Conservation (phyloP, 441 rosid species). For the Raphanus hybrid region DNA sequence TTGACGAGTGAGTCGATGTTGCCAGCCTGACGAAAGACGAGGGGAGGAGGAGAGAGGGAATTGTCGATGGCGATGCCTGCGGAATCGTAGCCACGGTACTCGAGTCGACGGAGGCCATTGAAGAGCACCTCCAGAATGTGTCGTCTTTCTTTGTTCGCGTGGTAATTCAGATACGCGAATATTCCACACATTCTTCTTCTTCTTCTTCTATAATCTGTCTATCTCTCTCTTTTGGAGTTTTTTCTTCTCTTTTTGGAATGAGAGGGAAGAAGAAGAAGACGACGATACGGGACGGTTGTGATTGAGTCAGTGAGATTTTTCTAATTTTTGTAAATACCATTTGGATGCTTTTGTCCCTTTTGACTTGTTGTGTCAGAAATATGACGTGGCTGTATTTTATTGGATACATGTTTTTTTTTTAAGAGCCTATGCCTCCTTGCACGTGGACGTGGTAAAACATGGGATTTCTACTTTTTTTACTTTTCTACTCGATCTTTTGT, state of each 20-base stretch:
- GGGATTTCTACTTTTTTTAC: too few relatives aligned
- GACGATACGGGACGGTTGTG: background rate
- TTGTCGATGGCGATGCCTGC: slow-evolving; percentile 85
- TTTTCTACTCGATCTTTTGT: too few relatives aligned
- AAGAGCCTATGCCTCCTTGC: too few relatives aligned
- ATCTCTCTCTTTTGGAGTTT: too few relatives aligned
- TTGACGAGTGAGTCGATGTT: slow-evolving; percentile 97
- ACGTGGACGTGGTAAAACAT: too few relatives aligned
- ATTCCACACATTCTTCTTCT: slow-evolving; percentile 74
- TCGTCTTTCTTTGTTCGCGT: slow-evolving; percentile 69
- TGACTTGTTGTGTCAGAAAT: too few relatives aligned
- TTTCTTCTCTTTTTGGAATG: background rate
- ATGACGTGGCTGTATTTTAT: too few relatives aligned
- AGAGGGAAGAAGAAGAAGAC: background rate
- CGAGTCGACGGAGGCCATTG: slow-evolving; percentile 94
- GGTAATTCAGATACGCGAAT: slow-evolving; percentile 87
- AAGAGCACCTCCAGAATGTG: slow-evolving; percentile 84
- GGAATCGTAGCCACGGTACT: slow-evolving; percentile 95
- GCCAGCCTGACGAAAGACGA: slow-evolving; percentile 89
- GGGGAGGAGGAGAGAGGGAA: slow-evolving; percentile 51
- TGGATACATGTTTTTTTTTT: background rate
- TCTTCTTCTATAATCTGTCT: too few relatives aligned
- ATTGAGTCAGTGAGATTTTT: background rate
- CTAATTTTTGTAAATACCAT: background rate
- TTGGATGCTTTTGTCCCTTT: too few relatives aligned